phyloP scores from a whole-genome alignment of 106 monocot species.

The Dendrobium nobile region DNA sequence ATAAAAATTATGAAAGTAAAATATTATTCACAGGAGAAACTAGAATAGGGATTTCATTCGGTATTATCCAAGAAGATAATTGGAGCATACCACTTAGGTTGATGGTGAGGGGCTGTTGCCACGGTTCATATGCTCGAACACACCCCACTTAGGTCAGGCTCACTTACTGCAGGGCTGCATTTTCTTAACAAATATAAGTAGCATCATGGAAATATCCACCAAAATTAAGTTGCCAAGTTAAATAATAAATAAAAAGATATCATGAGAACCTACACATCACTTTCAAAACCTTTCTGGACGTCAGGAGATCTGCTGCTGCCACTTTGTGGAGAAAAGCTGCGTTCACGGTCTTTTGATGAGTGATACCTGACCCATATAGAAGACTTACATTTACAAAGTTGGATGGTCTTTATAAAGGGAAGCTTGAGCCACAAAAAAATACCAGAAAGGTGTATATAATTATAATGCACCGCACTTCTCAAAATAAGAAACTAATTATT shows the following conservation, averaged over 20 bases:
- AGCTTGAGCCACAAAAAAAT: neutral
- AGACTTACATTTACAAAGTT: neutral
- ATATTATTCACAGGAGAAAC: too few species aligned
- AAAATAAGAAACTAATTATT: neutral
- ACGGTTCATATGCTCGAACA: neutral
- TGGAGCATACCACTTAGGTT: neutral
- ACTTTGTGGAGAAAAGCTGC: neutral
- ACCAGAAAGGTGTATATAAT: neutral
- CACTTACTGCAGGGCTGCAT: neutral
- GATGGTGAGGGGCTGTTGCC: neutral
- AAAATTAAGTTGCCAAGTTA: neutral
- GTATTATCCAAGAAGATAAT: too few species aligned
- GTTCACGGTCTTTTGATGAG: neutral
- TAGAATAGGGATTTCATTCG: too few species aligned
- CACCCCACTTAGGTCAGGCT: neutral
- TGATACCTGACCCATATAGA: neutral
- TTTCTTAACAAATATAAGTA: neutral
- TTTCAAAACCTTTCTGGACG: constrained; percentile 1
- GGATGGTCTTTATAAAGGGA: neutral
- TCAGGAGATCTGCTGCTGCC: neutral
- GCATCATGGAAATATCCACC: neutral
- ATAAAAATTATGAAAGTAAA: too few species aligned
- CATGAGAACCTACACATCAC: neutral
- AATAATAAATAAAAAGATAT: neutral
- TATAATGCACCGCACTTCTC: neutral